Conservation (phyloP, 257 asterid species). For the Solanum tarapatanum region DNA sequence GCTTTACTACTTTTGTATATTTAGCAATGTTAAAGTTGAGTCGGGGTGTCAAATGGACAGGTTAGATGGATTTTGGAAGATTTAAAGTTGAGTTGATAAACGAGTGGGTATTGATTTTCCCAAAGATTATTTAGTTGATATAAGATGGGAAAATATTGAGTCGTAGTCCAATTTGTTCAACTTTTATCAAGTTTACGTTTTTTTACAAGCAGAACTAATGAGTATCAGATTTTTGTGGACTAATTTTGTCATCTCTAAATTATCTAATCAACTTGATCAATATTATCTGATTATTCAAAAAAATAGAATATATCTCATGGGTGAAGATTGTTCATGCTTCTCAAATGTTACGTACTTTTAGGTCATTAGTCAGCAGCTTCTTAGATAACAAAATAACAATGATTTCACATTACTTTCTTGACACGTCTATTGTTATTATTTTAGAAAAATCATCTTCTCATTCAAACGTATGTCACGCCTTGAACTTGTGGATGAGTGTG, state of each 20-base stretch:
- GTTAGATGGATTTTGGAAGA: neutral
- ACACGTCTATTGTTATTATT: neutral
- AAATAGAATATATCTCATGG: neutral
- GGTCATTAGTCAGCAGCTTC: neutral
- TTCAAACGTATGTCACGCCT: neutral
- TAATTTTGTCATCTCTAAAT: neutral
- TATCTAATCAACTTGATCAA: neutral
- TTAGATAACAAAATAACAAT: neutral
- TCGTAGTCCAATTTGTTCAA: neutral
- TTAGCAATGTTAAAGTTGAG: neutral
- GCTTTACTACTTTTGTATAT: neutral
- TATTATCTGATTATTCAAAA: neutral
- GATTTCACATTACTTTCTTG: neutral
- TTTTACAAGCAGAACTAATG: accelerated
- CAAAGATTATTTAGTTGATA: neutral
- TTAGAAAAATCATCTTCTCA: neutral
- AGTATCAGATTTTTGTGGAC: neutral
- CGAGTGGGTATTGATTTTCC: neutral
- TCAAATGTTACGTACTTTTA: neutral
- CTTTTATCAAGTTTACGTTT: neutral
- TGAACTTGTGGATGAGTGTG: neutral
- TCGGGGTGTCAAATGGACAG: neutral
- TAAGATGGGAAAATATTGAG: neutral
- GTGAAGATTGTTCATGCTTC: neutral
- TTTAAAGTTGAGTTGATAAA: neutral